phyloP scores from a whole-genome alignment of 306 rosid genomes.

The Abrus pulchellus region DNA sequence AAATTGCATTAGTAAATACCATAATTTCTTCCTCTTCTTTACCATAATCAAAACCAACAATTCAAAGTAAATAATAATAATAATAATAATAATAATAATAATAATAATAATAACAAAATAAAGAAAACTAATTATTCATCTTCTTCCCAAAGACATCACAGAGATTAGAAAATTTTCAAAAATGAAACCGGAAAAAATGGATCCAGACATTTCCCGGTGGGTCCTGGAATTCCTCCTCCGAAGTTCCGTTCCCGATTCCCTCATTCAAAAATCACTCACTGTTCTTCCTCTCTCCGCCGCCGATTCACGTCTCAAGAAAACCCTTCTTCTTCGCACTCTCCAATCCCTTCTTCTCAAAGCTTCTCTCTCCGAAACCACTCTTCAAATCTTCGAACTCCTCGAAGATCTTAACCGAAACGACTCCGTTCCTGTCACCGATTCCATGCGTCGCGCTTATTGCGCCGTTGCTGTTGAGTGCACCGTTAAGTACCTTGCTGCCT shows the following conservation, averaged over 20 bases:
- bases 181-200: slow-evolving; percentile 26
- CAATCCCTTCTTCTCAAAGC: slow-evolving; percentile 54
- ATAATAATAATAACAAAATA: too few species aligned
- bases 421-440: slow-evolving; percentile 30
- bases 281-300: slow-evolving; percentile 54
- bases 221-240: slow-evolving; percentile 70
- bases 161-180: neutral
- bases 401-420: slow-evolving; percentile 55
- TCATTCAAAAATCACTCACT: slow-evolving; percentile 50
- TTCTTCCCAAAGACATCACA: neutral
- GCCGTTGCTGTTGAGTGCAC: slow-evolving; percentile 83
- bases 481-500: slow-evolving; percentile 57
- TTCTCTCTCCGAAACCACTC: slow-evolving; percentile 54
- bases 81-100: too few species aligned
- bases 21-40: too few species aligned
- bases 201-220: slow-evolving; percentile 67
- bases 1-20: too few species aligned
- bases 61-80: too few species aligned
- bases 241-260: slow-evolving; percentile 51
- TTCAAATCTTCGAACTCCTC: slow-evolving; percentile 62
- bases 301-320: slow-evolving; percentile 67
- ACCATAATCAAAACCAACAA: too few species aligned
- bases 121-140: neutral
- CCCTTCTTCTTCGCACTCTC: slow-evolving; percentile 70
- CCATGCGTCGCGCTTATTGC: slow-evolving; percentile 69